Evolutionary conservation across 768 basidiomycete genomes (phyloP), one percentile per base, ranked within the genome.

Genomic region (Mycena vitilis): DNA sequence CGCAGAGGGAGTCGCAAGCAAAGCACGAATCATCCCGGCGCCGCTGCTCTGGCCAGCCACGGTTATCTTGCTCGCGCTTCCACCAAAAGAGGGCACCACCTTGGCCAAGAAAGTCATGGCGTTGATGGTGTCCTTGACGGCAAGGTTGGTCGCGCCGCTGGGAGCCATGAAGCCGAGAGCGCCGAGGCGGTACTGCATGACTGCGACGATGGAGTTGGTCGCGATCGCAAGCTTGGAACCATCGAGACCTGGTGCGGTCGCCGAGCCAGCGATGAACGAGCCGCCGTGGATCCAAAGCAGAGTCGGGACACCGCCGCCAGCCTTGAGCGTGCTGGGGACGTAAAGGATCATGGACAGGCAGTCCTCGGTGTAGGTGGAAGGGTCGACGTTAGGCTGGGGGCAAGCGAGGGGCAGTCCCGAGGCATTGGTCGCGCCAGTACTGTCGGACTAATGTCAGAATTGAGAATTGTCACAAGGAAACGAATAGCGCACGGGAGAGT

Each of bases 251-350:
- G 91, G 85, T 30, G 81, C 87, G 11, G 88, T 89, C 5, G 92
- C 90, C 45, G 90, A 90, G 9, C 95, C 94, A 5, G 81, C 72
- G 57, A 87, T 79, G 77, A 92, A 94, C 0, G 94, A 95, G 23
- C 95, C 95, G 12, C 95, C 95, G 71, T 95, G 95, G 60, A 95
- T 84, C 94, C 92, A 91, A 69, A 91, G 76, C 64, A 94, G 74
- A 22, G 86, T 87, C 4, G 90, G 86, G 0, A 79, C 82, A 51
- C 72, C 71, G 78, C 74, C 84, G 53, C 66, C 75, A 71, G 72
- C 9, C 58, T 72, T 68, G 48, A 79, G 81, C 2, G 81, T 75
- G 9, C 81, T 77, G 7, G 92, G 93, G 3, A 90, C 87, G 75
- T 93, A 95, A 37, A 92, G 81, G 30, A 92, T 80, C 82, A 94